Percentiles rank a stretch among this genome's conserved stretches.
These are phyloP conservation scores for Coemansia sp. DNA, from an alignment of 192 early-diverging fungal genomes.

Conservation along the genomic window DNA sequence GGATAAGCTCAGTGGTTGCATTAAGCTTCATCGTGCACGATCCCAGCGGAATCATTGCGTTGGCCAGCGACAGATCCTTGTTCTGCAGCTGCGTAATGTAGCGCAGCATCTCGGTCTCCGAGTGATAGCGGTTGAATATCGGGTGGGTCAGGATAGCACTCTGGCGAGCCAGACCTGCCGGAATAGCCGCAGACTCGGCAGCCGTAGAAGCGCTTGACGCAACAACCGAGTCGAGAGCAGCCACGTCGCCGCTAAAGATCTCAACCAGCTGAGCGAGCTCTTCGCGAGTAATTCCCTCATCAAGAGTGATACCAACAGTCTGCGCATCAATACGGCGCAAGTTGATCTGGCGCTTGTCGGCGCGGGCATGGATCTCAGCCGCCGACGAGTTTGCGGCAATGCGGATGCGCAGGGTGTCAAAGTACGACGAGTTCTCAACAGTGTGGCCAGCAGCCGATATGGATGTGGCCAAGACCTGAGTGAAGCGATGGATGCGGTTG, in stretches of 20 bases:
- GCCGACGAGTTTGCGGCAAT: conserved; percentile 61
- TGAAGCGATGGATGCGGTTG: conserved; percentile 89
- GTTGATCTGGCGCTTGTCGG: conserved; percentile 81
- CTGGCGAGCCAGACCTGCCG: conserved; percentile 68
- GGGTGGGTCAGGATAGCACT: conserved; percentile 81
- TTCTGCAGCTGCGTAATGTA: conserved; percentile 93
- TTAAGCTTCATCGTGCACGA: conserved; percentile 99
- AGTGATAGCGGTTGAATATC: conserved; percentile 95
- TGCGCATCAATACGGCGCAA: conserved; percentile 74
- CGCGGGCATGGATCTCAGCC: conserved; percentile 67
- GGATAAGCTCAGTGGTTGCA: conserved; percentile 99
- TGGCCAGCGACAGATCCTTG: conserved; percentile 97
- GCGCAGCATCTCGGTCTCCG: conserved; percentile 97
- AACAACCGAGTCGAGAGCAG: conserved; percentile 52
- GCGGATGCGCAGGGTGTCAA: conserved; percentile 93
- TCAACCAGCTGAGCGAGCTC: conserved; percentile 80
- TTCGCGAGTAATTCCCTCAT: conserved; percentile 83
- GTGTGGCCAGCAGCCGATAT: conserved; percentile 73
- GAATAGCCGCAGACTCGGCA: conserved; percentile 57
- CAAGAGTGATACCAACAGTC: conserved; percentile 85
- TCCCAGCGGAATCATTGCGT: conserved; percentile 99
- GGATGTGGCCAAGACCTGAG: conserved; percentile 75
- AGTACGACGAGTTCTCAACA: conserved; percentile 83
- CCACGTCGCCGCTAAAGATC: conserved; percentile 73
- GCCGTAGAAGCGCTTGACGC: conserved; percentile 55